These are phyloP conservation scores for Corniculantispora saksenae DNA, from an alignment of 2,329 filamentous ascomycete species.

Conservation along the genomic window DNA sequence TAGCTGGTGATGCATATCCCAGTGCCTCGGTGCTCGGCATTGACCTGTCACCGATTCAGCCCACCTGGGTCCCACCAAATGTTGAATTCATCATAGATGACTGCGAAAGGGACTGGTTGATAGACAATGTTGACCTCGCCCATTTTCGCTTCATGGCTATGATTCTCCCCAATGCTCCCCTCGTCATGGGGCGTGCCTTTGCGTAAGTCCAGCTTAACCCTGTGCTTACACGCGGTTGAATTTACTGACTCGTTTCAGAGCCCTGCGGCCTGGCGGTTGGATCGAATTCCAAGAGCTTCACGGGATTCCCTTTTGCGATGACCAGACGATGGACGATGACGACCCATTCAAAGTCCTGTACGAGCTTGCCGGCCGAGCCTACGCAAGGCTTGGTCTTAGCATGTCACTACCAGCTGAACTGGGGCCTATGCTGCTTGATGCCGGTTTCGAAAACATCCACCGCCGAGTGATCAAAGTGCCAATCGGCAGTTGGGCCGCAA, in stretches of 20 bases:
- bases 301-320: constrained; percentile 43
- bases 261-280: constrained; percentile 43
- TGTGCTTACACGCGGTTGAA: background rate
- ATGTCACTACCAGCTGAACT: constrained; percentile 38
- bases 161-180: constrained; percentile 50
- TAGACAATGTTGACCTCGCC: constrained; percentile 58
- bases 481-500: constrained; percentile 46
- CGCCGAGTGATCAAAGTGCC: constrained; percentile 46
- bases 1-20: constrained; percentile 44
- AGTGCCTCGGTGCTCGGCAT: constrained; percentile 42
- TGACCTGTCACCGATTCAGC: constrained; percentile 49
- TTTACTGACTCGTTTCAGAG: constrained; percentile 15
- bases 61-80: constrained; percentile 56
- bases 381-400: constrained; percentile 41
- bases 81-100: constrained; percentile 65
- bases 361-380: constrained; percentile 32
- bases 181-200: constrained; percentile 45
- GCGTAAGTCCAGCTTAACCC: constrained; percentile 27
- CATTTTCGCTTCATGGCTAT: constrained; percentile 51
- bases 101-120: constrained; percentile 57
- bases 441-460: constrained; percentile 48
- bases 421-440: constrained; percentile 36
- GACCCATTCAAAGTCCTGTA: constrained; percentile 39
- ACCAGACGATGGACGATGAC: constrained; percentile 44
- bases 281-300: constrained; percentile 52